Percentiles rank a stretch among this genome's conserved stretches.
Evolutionary conservation across 305 asterid genomes (phyloP).

Genomic region (Fraxinus floribunda): DNA sequence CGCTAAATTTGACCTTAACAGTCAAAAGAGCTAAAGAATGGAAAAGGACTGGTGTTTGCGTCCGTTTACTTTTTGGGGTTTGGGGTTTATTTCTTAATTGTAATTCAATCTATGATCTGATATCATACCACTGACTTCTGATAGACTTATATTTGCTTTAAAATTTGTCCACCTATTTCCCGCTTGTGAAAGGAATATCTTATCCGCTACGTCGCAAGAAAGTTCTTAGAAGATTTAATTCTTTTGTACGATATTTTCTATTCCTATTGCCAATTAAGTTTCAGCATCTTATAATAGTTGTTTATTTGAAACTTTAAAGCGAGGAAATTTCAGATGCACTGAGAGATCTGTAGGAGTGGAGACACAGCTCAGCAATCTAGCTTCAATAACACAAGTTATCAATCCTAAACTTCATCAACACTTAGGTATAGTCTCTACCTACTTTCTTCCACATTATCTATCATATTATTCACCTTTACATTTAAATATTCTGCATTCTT

Average conservation of each 20-base stretch:
- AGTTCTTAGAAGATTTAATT: not conserved
- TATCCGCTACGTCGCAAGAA: not conserved
- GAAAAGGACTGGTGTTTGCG: not conserved
- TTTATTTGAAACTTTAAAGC: conserved; percentile 45
- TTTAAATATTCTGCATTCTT: not conserved
- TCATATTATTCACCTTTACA: conserved; percentile 19
- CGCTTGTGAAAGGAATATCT: not conserved
- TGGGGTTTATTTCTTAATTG: not conserved
- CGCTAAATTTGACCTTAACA: not conserved
- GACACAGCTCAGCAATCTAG: conserved; percentile 72
- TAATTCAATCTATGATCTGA: not conserved
- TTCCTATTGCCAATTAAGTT: not conserved
- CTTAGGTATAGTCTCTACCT: conserved; percentile 53
- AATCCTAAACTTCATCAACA: conserved; percentile 93
- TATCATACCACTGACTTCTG: not conserved
- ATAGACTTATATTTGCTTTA: not conserved
- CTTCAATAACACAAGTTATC: conserved; percentile 70
- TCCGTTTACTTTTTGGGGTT: not conserved
- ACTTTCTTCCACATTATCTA: not conserved
- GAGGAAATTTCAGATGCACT: conserved; percentile 95
- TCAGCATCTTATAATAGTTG: not conserved
- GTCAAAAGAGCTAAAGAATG: not conserved
- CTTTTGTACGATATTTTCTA: not conserved
- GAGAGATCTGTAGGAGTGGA: conserved; percentile 86
- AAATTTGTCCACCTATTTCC: not conserved